These are phyloP conservation scores for Stemphylium lycopersici DNA, from an alignment of 2,329 filamentous ascomycete species.

Conservation along the genomic window DNA sequence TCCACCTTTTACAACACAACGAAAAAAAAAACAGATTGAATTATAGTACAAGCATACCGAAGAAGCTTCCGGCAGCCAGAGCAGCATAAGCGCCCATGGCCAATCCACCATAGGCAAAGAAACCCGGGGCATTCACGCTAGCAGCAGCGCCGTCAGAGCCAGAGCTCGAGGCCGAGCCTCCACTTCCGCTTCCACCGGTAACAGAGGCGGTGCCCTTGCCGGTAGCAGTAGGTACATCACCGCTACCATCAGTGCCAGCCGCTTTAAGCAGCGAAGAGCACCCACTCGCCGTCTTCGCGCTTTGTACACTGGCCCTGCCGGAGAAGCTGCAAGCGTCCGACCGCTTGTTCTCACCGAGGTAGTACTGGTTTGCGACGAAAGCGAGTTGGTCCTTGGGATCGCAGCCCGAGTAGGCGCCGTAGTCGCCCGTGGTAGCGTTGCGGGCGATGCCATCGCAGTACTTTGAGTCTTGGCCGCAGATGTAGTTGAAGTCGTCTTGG, in stretches of 20 bases:
- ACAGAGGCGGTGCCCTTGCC: conserved; percentile 30
- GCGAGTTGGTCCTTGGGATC: conserved; percentile 71
- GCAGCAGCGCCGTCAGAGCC: conserved; percentile 27
- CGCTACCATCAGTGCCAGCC: conserved; percentile 66
- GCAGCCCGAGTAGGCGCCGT: conserved; percentile 80
- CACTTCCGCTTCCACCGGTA: conserved; percentile 4
- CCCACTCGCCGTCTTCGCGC: conserved; percentile 53
- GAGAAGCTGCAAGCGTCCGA: conserved; percentile 72
- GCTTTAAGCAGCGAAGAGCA: conserved; percentile 66
- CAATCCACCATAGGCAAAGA: conserved; percentile 34
- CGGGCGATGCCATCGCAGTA: conserved; percentile 71
- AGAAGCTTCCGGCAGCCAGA: conserved; percentile 29
- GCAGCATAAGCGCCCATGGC: conserved; percentile 29
- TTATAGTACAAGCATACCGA: conserved; percentile 38
- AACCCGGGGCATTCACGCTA: conserved; percentile 24
- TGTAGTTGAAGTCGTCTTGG: conserved; percentile 71
- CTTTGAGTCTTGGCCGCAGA: conserved; percentile 65
- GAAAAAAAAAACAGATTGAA: neutral
- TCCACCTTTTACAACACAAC: too few species aligned
- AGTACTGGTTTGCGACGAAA: conserved; percentile 75
- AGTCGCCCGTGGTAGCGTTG: conserved; percentile 71
- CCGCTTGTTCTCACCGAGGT: conserved; percentile 56
- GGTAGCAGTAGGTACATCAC: conserved; percentile 53
- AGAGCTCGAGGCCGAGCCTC: conserved; percentile 18
- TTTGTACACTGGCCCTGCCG: conserved; percentile 65